Base-by-base conservation (phyloP, 2,329 filamentous ascomycete species). In the Pseudogymnoascus sp. region DNA sequence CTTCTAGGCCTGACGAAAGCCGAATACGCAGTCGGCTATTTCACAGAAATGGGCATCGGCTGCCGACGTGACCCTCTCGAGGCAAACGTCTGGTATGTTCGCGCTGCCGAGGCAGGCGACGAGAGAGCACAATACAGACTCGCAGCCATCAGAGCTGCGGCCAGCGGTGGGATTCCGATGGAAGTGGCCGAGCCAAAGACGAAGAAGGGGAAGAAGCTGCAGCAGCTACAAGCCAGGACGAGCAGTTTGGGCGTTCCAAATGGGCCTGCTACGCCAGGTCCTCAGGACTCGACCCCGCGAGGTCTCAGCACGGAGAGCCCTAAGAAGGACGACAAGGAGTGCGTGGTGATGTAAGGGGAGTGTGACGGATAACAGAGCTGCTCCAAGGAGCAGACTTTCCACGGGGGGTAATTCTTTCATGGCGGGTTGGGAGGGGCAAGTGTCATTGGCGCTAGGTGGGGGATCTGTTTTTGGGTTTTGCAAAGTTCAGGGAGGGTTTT, bases 21-120 rank as follows among this genome's bases (percentile, higher is more conserved):
- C n/a, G 87, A 97, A 74, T 99, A 97, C 70, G 91, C 95, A 0
- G 86, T 96, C 21, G 95, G 92, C 49, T 97, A 97, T 77, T 99
- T 99, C 74, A 97, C 93, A 4, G 95, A 99, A 75, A 96, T 96
- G 90, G 95, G 95, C 66, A 97, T 99, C 69, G 95, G 95, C 60
- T 97, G 92, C 75, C 89, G 92, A 38, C 87, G 91, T 59, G 95
- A 99, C 74, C 87, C 93, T n/a, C 83, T 99, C 46, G 93, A 97
- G 75, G 93, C 95, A 69, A 99, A 99, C 72, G 90, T 96, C 34
- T 97, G 93, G 93, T 99, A 99, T 74, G 93, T 99, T 69, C 91
- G 90, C 75, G 95, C 95, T 4, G 93, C 95, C 14, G 93, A 96
- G 68, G 85, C 91, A 60, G 95, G 93, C 56, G 93, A 97, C 71